phyloP scores from a whole-genome alignment of 331 rosid genomes.

The Malus hybrid region DNA sequence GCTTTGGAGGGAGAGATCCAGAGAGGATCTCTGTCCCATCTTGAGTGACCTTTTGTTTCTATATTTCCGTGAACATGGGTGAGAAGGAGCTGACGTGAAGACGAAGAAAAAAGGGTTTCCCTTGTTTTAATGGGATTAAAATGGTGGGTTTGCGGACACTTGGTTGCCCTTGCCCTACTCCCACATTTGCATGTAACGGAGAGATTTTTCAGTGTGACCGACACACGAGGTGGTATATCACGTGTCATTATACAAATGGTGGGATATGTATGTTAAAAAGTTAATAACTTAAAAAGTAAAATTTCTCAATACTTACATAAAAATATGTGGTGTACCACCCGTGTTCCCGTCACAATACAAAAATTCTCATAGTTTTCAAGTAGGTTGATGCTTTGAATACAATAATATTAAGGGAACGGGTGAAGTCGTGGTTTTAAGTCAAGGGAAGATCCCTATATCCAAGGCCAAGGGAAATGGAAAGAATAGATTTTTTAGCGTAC shows the following conservation, averaged over 20 bases:
- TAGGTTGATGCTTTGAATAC: background rate
- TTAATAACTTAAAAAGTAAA: too few relatives aligned
- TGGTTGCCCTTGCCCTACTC: conserved; percentile 11
- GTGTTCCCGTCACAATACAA: rapidly evolving
- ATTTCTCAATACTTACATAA: too few relatives aligned
- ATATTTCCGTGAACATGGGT: background rate
- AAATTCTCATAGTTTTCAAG: background rate
- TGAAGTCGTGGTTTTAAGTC: conserved; percentile 29
- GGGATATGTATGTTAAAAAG: too few relatives aligned
- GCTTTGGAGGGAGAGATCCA: too few relatives aligned
- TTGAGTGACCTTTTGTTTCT: background rate
- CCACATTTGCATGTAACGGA: conserved; percentile 51
- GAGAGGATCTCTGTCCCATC: too few relatives aligned
- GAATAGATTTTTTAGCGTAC: rapidly evolving
- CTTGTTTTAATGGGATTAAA: conserved; percentile 9
- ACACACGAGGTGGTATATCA: rapidly evolving
- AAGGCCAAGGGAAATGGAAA: conserved; percentile 21
- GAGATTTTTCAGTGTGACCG: too few relatives aligned
- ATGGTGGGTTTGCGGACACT: background rate
- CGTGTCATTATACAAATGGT: too few relatives aligned
- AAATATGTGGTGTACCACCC: too few relatives aligned
- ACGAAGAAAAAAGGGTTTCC: conserved; percentile 35
- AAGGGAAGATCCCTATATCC: conserved; percentile 43
- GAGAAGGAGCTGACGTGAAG: conserved; percentile 29
- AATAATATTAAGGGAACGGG: background rate